Evolutionary conservation across 2,329 filamentous ascomycete species (phyloP).

Genomic region (Claviceps arundinis): DNA sequence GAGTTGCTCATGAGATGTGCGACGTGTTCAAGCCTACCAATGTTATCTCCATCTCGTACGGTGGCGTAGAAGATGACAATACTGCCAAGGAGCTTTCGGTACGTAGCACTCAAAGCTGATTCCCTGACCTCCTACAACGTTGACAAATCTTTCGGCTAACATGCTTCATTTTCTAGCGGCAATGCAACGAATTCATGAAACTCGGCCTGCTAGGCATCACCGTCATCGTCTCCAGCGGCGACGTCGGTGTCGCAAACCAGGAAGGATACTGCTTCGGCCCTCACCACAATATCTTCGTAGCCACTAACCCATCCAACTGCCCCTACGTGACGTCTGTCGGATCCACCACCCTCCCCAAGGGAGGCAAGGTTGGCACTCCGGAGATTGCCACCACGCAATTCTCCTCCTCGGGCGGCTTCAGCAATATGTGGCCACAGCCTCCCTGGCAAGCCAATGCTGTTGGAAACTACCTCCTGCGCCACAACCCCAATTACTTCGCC

Average conservation of each 20-base stretch:
- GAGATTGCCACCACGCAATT: constrained; percentile 19
- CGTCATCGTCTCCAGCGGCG: constrained; percentile 25
- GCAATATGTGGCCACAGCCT: constrained; percentile 33
- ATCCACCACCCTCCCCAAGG: constrained; percentile 25
- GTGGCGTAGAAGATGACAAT: constrained; percentile 17
- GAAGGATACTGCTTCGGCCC: constrained; percentile 9
- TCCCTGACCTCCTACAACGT: too few species aligned
- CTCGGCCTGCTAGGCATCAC: constrained; percentile 29
- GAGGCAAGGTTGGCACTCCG: constrained; percentile 2
- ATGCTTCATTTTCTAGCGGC: constrained; percentile 14
- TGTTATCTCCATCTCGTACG: constrained; percentile 29
- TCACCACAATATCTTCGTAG: constrained; percentile 31
- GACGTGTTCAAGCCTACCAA: constrained; percentile 17
- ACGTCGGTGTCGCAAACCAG: constrained; percentile 10
- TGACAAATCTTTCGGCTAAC: too few species aligned
- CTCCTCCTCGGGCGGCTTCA: constrained; percentile 35
- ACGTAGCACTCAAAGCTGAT: background rate
- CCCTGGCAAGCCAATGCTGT: constrained; percentile 28
- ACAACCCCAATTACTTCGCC: constrained; percentile 7
- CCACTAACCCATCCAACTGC: constrained; percentile 31
- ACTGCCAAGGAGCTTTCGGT: constrained; percentile 29
- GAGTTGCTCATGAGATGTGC: constrained; percentile 21
- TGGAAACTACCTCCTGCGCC: constrained; percentile 6
- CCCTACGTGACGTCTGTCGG: constrained; percentile 38
- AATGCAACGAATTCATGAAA: constrained; percentile 32